A percentile compares a stretch with the other conserved stretches of the same genome.
phyloP scores from a whole-genome alignment of 805 yeast species.

The Myxozyma sirexii region DNA sequence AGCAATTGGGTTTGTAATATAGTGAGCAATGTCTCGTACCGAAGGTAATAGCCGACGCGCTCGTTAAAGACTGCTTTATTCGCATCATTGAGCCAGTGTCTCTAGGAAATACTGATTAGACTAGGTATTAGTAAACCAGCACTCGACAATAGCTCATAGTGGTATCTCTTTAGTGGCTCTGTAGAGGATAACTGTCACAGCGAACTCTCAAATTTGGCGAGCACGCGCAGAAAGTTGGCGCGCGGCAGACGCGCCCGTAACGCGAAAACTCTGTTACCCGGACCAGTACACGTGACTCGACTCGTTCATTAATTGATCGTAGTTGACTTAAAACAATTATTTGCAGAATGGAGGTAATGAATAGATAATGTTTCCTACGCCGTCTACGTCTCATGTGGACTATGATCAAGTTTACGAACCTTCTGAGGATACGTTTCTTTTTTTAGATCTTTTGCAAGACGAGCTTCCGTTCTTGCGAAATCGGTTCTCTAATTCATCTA shows the following conservation, averaged over 20 bases:
- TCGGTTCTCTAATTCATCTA: constrained; percentile 8
- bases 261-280: neutral
- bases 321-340: neutral
- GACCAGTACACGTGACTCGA: neutral
- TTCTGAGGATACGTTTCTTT: constrained; percentile 84
- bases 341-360: neutral
- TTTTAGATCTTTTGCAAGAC: constrained; percentile 77
- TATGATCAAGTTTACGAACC: constrained; percentile 88
- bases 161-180: too few relatives aligned
- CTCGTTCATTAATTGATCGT: too few relatives aligned
- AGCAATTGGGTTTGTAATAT: too few relatives aligned
- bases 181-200: too few relatives aligned
- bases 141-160: too few relatives aligned
- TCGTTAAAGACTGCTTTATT: too few relatives aligned
- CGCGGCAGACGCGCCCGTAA: neutral
- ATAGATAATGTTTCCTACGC: constrained; percentile 74
- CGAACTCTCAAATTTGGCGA: neutral
- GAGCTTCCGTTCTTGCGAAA: constrained; percentile 48
- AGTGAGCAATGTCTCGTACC: too few relatives aligned
- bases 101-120: too few relatives aligned
- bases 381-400: constrained; percentile 58
- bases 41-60: too few relatives aligned
- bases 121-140: too few relatives aligned
- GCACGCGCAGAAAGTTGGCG: neutral
- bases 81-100: too few relatives aligned